Conservation (phyloP, 2,329 filamentous ascomycete genomes). For the Didymosphaeria variabile region DNA sequence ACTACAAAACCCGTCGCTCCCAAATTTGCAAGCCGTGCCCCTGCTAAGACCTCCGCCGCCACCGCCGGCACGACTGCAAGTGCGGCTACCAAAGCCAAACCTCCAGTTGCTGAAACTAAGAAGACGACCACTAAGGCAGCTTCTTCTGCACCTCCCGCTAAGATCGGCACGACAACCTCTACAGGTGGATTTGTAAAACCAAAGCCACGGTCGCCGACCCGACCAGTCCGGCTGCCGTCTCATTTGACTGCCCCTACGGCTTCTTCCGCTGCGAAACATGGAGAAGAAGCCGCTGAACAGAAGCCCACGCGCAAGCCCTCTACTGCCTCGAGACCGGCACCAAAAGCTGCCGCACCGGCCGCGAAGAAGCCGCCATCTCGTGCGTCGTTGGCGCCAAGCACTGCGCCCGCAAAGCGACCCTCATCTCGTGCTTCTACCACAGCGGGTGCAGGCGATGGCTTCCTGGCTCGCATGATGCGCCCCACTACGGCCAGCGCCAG, state of each 20-base stretch:
- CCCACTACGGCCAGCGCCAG: constrained; percentile 75
- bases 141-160: constrained; percentile 27
- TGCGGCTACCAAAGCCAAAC: constrained; percentile 35
- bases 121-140: constrained; percentile 33
- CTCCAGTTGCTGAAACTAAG: constrained; percentile 34
- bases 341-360: constrained; percentile 40
- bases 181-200: constrained; percentile 50
- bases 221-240: constrained; percentile 71
- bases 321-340: constrained; percentile 46
- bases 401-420: constrained; percentile 58
- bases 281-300: constrained; percentile 46
- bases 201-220: constrained; percentile 69
- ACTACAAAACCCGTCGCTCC: constrained; percentile 30
- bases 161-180: constrained; percentile 32
- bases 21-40: constrained; percentile 38
- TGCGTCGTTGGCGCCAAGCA: constrained; percentile 46
- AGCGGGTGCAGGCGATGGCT: constrained; percentile 71
- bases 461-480: constrained; percentile 83
- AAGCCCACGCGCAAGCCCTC: constrained; percentile 53
- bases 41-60: constrained; percentile 35
- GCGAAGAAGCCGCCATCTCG: constrained; percentile 44
- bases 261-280: constrained; percentile 71
- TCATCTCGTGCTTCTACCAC: constrained; percentile 59
- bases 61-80: constrained; percentile 32
- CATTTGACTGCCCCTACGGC: constrained; percentile 75